Evolutionary conservation across 2,329 filamentous ascomycete genomes (phyloP).

Genomic region (Neonectria sp.): DNA sequence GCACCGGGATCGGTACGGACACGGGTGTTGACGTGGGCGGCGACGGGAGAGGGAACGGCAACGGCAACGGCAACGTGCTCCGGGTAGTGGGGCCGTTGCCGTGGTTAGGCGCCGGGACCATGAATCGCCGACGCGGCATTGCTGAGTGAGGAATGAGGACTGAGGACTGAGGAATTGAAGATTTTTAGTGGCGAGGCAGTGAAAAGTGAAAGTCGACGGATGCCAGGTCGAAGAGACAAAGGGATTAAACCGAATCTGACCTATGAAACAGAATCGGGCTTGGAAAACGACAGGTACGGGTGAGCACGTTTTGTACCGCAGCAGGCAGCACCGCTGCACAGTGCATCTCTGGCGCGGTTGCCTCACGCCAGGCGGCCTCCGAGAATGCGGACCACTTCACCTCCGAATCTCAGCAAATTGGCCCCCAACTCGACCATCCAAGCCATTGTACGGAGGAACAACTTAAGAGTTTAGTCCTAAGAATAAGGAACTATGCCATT

Average conservation of each 20-base stretch:
- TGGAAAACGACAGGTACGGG: constrained; percentile 6
- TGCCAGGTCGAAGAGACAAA: neutral
- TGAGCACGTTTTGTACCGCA: constrained; percentile 21
- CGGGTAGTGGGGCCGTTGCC: constrained; percentile 17
- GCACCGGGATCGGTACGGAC: constrained; percentile 11
- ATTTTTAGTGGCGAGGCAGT: neutral
- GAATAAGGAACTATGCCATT: too few relatives aligned
- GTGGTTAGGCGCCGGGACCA: neutral
- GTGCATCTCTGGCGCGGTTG: constrained; percentile 22
- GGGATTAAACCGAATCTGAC: neutral
- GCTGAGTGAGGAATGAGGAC: neutral
- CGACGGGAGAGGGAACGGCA: constrained; percentile 6
- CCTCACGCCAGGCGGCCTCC: constrained; percentile 36
- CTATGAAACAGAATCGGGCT: neutral
- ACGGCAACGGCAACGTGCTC: neutral
- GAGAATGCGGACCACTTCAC: constrained; percentile 23
- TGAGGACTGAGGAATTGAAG: neutral
- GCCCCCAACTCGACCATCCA: neutral
- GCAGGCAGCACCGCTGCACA: constrained; percentile 25
- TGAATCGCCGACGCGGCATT: constrained; percentile 12
- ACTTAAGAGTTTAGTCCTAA: too few relatives aligned
- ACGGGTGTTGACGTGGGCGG: constrained; percentile 11
- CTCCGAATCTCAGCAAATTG: neutral
- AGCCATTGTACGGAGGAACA: too few relatives aligned
- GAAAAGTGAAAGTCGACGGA: neutral